Base-by-base conservation (phyloP, 306 rosid species). In the Corylus avellana region DNA sequence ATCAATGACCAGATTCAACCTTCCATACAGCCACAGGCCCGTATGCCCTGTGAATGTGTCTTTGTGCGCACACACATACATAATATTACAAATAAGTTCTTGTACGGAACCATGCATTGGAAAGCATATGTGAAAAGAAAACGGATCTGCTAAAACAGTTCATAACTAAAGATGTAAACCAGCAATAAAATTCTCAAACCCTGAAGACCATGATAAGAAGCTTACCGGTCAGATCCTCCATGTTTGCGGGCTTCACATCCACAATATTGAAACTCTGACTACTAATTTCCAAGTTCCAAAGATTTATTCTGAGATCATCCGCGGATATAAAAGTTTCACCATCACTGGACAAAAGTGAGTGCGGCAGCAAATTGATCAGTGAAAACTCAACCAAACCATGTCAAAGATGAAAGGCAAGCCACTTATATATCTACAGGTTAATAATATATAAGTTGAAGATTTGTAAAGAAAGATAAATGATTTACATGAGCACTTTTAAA, bases 301-400 rank as follows among this genome's bases (percentile, higher is more conserved):
- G 98, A 88, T 95, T 95, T 88, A 95, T 93, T 80, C 99, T 93
- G 78, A 95, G 88, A 87, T 95, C 99, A 85, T 95, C 99, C 79
- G 99, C 99, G 55, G 99, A 95, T 90, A 95, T 93, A 89, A 95
- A 93, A 89, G 99, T 95, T 89, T 95, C 99, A 7, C 98, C 98
- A 73, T 95, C 98, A 53, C 99, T 93, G 72, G 79, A 76, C 79
- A 81, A 87, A 35, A 74, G 20, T 12, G 47, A 9, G 75, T 62
- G 77, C 18, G 35, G 48, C 16, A 54, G 20, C 57, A 83, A 86
- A 83, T 74, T 67, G 62, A 70, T 78, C 83, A 84, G 71, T 77
- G 39, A 22, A 77, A 56, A 50, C 27, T 50, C 57, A 12, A 12
- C 57, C 72, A 63, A 80, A 77, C 57, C 67, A 81, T 58, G 35